Evolutionary conservation across 2,329 filamentous ascomycete genomes (phyloP).

Genomic region (Pseudogymnoascus sp.): DNA sequence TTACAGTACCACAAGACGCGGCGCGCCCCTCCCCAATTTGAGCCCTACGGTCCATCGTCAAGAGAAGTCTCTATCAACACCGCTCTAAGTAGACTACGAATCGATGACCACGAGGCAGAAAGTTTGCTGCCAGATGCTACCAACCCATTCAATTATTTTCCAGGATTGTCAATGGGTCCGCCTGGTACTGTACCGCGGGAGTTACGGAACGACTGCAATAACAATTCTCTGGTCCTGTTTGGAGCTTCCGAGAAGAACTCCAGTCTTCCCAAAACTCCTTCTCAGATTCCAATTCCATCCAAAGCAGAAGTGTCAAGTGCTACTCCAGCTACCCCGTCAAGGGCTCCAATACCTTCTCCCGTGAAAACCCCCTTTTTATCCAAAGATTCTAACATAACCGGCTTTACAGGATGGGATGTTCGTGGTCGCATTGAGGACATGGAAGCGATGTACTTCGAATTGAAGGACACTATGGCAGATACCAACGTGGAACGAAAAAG

Average conservation of each 20-base stretch:
- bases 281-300: slow-evolving; percentile 26
- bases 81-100: slow-evolving; percentile 28
- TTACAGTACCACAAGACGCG: slow-evolving; percentile 1
- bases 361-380: slow-evolving; percentile 51
- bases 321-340: slow-evolving; percentile 30
- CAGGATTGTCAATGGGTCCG: background rate
- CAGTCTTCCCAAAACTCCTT: slow-evolving; percentile 25
- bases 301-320: slow-evolving; percentile 21
- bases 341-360: slow-evolving; percentile 33
- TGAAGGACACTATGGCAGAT: slow-evolving; percentile 65
- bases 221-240: slow-evolving; percentile 24
- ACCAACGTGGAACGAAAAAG: slow-evolving; percentile 60
- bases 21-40: background rate
- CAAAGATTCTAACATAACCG: slow-evolving; percentile 63
- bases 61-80: slow-evolving; percentile 32
- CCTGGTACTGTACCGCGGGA: slow-evolving; percentile 16
- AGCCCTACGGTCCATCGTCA: slow-evolving; percentile 23
- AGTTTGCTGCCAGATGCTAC: background rate
- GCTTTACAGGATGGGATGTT: slow-evolving; percentile 67
- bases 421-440: slow-evolving; percentile 68
- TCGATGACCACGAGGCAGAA: slow-evolving; percentile 19
- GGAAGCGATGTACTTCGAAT: slow-evolving; percentile 61
- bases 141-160: background rate
- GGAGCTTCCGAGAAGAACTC: slow-evolving; percentile 10
- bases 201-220: slow-evolving; percentile 18